Conservation (phyloP, 257 asterid species). For the Primulina huaijiensis region DNA sequence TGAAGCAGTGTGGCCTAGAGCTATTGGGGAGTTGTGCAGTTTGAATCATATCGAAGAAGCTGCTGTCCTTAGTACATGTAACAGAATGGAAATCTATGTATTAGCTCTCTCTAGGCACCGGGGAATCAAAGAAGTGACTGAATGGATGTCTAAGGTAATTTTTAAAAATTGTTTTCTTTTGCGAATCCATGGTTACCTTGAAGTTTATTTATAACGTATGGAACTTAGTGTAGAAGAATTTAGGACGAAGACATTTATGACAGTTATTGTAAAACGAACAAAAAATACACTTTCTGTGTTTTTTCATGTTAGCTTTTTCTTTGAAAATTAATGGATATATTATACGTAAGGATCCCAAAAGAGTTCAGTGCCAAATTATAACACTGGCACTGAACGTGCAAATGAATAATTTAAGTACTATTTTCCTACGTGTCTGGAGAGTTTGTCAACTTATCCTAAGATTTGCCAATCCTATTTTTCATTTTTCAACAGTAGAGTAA, state of each 20-base stretch:
- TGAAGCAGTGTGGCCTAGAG: slow-evolving; percentile 95
- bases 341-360: background rate
- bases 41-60: slow-evolving; percentile 95
- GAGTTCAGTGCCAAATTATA: background rate
- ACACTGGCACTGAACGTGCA: background rate
- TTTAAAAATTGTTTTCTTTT: background rate
- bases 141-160: slow-evolving; percentile 92
- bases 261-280: background rate
- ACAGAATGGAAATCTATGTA: slow-evolving; percentile 89
- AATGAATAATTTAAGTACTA: background rate
- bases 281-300: background rate
- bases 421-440: background rate
- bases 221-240: background rate
- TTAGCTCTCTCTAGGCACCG: slow-evolving; percentile 93
- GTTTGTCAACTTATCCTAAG: background rate
- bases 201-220: background rate
- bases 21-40: slow-evolving; percentile 75
- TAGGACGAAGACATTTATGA: background rate
- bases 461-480: background rate
- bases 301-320: background rate
- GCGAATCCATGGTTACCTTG: background rate
- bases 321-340: background rate
- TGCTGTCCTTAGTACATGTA: slow-evolving; percentile 94
- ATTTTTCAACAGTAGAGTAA: background rate
- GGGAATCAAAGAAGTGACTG: slow-evolving; percentile 94